Base-by-base conservation (phyloP, 805 yeast genomes). In the Torulaspora gathmanii region DNA sequence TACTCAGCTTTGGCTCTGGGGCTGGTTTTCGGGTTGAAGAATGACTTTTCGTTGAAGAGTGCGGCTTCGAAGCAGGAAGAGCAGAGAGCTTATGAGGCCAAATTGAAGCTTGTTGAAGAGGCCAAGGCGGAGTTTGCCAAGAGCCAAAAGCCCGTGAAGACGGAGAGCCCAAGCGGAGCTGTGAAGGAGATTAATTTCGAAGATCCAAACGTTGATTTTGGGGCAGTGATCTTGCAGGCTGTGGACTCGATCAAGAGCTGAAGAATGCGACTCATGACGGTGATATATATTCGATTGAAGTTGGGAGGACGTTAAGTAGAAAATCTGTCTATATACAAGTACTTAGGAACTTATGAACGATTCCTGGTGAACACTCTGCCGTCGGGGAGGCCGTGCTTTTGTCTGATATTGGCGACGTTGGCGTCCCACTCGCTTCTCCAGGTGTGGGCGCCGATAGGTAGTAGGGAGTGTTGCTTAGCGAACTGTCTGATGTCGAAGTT, bases 1-100 rank as follows among this genome's bases (percentile, higher is more conserved):
- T 91, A 93, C 82, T 74, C 95, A 56, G 83, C 95, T 44, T 78
- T 91, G 56, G 91, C 86, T 44, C 79, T 87, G 57, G 99, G 99
- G 69, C 73, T 90, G 47, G 75, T 79, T 51, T 87, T 86, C 71
- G 99, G 99, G 58, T 86, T 88, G 54, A 77, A 77, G 68, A 95
- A 88, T 75, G 86, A 95, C 70, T 72, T 78, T 63, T 68, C 75
- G 43, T 75, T 88, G 59, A 80, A 82, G 59, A 60, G 78, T 19
- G 74, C 75, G 45, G 89, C 83, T 49, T 70, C 67, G 37, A 74
- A 76, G 64, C 72, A 77, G 61, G 78, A 74, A 44, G 86, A 80
- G 59, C 71, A 72, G 44, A 72, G 71, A 34, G 80, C 78, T 47
- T 86, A 73, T 69, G 74, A 78, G 52, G 72, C 78, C 54, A 79